Evolutionary conservation across 1,284 basidiomycete species (phyloP).

Genomic region (Melampsora americana): DNA sequence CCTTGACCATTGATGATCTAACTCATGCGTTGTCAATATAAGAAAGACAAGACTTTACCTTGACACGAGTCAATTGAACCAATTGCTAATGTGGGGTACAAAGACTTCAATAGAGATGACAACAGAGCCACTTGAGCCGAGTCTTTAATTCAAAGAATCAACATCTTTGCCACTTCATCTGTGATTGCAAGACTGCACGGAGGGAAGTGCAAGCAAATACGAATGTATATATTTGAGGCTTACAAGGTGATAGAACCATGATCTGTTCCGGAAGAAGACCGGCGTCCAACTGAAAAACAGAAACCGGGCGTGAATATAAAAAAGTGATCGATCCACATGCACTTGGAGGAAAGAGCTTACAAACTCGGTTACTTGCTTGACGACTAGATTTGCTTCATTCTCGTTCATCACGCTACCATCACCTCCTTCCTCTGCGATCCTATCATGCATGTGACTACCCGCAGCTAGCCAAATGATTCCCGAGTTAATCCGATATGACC

Average conservation of each 20-base stretch:
- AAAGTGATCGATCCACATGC: conserved; percentile 22
- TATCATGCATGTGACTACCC: conserved; percentile 85
- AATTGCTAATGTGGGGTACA: conserved; percentile 70
- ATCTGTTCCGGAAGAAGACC: conserved; percentile 74
- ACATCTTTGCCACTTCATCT: not conserved
- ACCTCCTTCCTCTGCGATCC: conserved; percentile 58
- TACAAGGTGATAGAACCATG: conserved; percentile 81
- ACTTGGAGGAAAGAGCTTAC: conserved; percentile 57
- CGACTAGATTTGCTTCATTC: conserved; percentile 83
- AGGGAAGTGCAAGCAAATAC: not conserved
- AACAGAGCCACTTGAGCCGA: conserved; percentile 84
- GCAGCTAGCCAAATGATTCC: conserved; percentile 58
- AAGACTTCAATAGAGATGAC: conserved; percentile 67
- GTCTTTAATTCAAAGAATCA: conserved; percentile 60
- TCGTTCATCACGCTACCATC: conserved; percentile 87
- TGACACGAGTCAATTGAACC: conserved; percentile 40
- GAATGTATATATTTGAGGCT: conserved; percentile 50
- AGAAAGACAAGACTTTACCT: conserved; percentile 5
- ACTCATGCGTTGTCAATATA: conserved; percentile 77
- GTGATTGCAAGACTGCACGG: not conserved
- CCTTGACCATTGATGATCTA: conserved; percentile 75
- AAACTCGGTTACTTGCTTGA: conserved; percentile 72
- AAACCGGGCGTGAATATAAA: not conserved
- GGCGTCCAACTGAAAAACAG: conserved; percentile 60
- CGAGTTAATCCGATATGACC: conserved; percentile 14